These are phyloP conservation scores for Boletus nobilissimus DNA, from an alignment of 1,284 basidiomycete genomes.

Conservation along the genomic window DNA sequence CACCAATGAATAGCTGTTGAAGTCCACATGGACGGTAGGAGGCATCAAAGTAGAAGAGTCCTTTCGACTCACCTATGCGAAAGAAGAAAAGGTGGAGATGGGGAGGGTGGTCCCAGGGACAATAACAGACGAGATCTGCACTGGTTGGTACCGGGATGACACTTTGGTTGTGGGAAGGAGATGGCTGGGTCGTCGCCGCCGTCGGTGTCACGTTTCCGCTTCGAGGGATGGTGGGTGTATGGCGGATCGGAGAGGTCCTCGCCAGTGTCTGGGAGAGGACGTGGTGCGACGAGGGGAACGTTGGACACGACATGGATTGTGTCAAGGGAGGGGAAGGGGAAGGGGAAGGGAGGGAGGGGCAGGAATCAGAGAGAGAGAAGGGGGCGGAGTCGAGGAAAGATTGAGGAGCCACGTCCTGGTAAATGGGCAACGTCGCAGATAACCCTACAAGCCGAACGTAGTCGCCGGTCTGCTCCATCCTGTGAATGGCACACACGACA, in stretches of 20 bases:
- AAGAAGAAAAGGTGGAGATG: constrained; percentile 66
- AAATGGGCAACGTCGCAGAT: constrained; percentile 97
- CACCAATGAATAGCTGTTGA: constrained; percentile 96
- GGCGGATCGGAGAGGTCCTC: constrained; percentile 76
- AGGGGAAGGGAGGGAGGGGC: constrained; percentile 38
- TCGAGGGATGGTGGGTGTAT: constrained; percentile 61
- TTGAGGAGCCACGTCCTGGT: constrained; percentile 92
- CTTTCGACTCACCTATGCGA: constrained; percentile 77
- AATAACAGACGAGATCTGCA: constrained; percentile 36
- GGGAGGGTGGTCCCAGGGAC: constrained; percentile 21
- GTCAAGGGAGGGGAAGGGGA: constrained; percentile 42
- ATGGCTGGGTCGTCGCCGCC: constrained; percentile 41
- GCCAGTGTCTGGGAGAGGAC: constrained; percentile 72
- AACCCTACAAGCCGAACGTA: constrained; percentile 95
- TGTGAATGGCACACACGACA: constrained; percentile 28
- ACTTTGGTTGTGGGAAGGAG: constrained; percentile 37
- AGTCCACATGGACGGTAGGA: constrained; percentile 90
- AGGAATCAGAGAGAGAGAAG: constrained; percentile 55
- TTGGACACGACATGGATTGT: constrained; percentile 64
- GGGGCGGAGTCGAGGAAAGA: neutral
- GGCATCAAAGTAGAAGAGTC: constrained; percentile 56
- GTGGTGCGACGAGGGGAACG: constrained; percentile 71
- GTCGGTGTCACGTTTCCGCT: constrained; percentile 61
- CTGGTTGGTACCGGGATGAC: constrained; percentile 34
- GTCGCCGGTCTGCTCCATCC: constrained; percentile 94